Conservation (phyloP, 106 monocot species). For the Allium cepa region DNA sequence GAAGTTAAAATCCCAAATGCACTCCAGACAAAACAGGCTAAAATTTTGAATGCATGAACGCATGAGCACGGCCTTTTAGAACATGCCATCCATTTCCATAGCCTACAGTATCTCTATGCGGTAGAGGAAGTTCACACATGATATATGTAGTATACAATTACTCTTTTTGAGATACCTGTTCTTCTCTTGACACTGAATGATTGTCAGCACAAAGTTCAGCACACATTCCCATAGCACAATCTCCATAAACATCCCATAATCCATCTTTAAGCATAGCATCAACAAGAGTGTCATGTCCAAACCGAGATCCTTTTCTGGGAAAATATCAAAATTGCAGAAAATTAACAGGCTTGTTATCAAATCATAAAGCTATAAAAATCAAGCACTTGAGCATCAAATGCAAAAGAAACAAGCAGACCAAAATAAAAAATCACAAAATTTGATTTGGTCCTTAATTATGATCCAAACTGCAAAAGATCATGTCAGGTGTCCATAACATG, state of each 20-base stretch:
- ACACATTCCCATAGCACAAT: conserved; percentile 91
- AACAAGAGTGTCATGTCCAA: conserved; percentile 87
- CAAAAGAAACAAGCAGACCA: neutral
- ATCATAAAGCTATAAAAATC: neutral
- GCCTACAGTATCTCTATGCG: too few relatives aligned
- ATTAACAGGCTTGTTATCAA: neutral
- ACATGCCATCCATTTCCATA: too few relatives aligned
- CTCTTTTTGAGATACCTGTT: conserved; percentile 51
- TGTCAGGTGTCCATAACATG: neutral
- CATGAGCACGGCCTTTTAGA: too few relatives aligned
- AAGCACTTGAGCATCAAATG: neutral
- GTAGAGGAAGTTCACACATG: too few relatives aligned
- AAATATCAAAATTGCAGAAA: neutral
- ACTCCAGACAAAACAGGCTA: too few relatives aligned
- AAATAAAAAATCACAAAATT: neutral
- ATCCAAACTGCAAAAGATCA: neutral
- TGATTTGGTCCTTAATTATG: too few relatives aligned
- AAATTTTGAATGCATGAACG: too few relatives aligned
- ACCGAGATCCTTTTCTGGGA: conserved; percentile 89
- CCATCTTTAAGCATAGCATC: conserved; percentile 99
- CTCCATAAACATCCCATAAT: conserved; percentile 92
- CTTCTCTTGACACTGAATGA: conserved; percentile 76
- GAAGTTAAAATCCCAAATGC: too few relatives aligned
- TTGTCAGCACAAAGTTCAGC: conserved; percentile 89
- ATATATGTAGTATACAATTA: neutral